phyloP scores from a whole-genome alignment of 768 basidiomycete genomes.

The Boletus sensibilis region DNA sequence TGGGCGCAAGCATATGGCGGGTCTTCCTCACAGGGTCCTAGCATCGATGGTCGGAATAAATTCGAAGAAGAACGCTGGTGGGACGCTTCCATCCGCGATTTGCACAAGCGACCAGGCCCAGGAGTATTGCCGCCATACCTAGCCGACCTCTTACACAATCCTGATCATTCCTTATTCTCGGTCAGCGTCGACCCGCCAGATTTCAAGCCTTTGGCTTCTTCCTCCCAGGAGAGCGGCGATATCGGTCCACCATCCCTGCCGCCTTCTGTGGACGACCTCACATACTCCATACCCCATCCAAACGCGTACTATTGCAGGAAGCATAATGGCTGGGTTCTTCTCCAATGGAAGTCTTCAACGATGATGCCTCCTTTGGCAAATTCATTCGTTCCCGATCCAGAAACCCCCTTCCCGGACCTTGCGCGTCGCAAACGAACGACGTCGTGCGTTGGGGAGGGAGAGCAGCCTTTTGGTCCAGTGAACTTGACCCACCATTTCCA shows the following conservation, averaged over 20 bases:
- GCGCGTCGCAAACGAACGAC: conserved; percentile 44
- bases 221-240: conserved; percentile 20
- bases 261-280: conserved; percentile 63
- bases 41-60: conserved; percentile 59
- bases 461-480: conserved; percentile 42
- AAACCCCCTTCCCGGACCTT: conserved; percentile 55
- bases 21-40: conserved; percentile 31
- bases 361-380: conserved; percentile 59
- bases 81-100: conserved; percentile 49
- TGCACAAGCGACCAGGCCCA: conserved; percentile 57
- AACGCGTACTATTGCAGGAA: conserved; percentile 80
- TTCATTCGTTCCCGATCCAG: conserved; percentile 45
- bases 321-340: conserved; percentile 81
- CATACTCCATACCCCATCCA: conserved; percentile 74
- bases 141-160: conserved; percentile 65
- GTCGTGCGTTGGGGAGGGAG: conserved; percentile 54
- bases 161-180: conserved; percentile 69
- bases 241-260: conserved; percentile 20
- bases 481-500: conserved; percentile 85
- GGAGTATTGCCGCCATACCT: conserved; percentile 70
- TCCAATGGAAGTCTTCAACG: conserved; percentile 65
- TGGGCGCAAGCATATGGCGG: conserved; percentile 26
- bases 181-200: conserved; percentile 46
- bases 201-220: conserved; percentile 23
- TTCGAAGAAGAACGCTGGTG: conserved; percentile 71